Evolutionary conservation across 2,329 filamentous ascomycete species (phyloP).

Genomic region (Aureobasidium sp.): DNA sequence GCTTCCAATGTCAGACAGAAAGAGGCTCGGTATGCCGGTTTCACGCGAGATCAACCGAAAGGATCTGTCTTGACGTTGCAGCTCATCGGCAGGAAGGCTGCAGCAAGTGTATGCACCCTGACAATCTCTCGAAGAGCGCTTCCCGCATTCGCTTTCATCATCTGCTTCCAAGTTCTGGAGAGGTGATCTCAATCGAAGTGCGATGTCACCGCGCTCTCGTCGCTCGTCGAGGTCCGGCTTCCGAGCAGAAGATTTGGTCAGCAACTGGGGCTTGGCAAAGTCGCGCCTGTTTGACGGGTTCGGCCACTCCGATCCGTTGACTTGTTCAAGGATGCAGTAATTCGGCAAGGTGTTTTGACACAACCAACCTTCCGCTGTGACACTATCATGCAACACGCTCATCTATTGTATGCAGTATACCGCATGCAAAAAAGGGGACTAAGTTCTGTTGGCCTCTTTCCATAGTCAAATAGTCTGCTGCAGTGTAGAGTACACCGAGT

Average conservation of each 20-base stretch:
- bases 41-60: slow-evolving; percentile 21
- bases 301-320: not conserved
- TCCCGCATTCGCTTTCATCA: not conserved
- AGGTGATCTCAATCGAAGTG: no score
- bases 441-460: not conserved
- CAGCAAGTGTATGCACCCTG: not conserved
- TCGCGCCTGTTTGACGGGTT: not conserved
- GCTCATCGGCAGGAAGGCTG: not conserved
- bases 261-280: not conserved
- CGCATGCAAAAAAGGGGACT: not conserved
- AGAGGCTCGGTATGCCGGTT: slow-evolving; percentile 20
- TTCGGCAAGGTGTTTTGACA: not conserved
- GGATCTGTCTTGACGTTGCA: slow-evolving; percentile 21
- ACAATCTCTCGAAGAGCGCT: not conserved
- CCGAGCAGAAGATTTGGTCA: no score
- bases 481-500: not conserved
- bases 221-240: no score
- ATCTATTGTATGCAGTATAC: not conserved
- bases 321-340: not conserved
- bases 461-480: not conserved
- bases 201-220: no score
- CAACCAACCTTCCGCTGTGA: not conserved
- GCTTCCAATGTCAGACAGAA: not conserved
- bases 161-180: no score
- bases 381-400: not conserved